A percentile compares a stretch with the other conserved stretches of the same genome.
phyloP scores from a whole-genome alignment of 495 filamentous ascomycete species.

The Penicillium simplicissimum region DNA sequence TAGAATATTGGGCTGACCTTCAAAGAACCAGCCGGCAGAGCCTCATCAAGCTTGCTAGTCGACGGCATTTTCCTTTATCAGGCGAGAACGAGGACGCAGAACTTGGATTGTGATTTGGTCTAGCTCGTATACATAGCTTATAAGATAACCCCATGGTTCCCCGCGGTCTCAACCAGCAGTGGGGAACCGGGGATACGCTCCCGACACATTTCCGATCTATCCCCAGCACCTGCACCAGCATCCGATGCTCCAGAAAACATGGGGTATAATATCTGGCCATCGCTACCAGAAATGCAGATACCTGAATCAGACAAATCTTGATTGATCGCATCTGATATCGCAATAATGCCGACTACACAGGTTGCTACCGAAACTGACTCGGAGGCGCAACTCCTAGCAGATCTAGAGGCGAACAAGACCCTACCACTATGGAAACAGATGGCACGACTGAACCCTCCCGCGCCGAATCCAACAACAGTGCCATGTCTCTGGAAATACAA shows the following conservation, averaged over 20 bases:
- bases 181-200: background rate
- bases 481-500: slow-evolving; percentile 46
- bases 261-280: background rate
- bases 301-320: no score
- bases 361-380: slow-evolving; percentile 20
- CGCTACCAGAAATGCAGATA: background rate
- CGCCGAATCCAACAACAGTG: slow-evolving; percentile 41
- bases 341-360: slow-evolving; percentile 5
- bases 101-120: background rate
- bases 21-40: background rate
- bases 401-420: slow-evolving; percentile 29
- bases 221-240: background rate
- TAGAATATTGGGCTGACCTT: background rate
- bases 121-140: background rate
- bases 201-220: slow-evolving; percentile 9
- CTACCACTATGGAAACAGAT: slow-evolving; percentile 49
- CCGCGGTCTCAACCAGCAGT: background rate
- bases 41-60: background rate
- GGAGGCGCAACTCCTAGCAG: slow-evolving; percentile 24
- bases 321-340: background rate
- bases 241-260: background rate
- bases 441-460: slow-evolving; percentile 42
- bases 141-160: slow-evolving; percentile 1
- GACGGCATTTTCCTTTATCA: background rate
- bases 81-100: background rate